These are phyloP conservation scores for Fomitopsis serialis DNA, from an alignment of 768 basidiomycete species.

Conservation along the genomic window DNA sequence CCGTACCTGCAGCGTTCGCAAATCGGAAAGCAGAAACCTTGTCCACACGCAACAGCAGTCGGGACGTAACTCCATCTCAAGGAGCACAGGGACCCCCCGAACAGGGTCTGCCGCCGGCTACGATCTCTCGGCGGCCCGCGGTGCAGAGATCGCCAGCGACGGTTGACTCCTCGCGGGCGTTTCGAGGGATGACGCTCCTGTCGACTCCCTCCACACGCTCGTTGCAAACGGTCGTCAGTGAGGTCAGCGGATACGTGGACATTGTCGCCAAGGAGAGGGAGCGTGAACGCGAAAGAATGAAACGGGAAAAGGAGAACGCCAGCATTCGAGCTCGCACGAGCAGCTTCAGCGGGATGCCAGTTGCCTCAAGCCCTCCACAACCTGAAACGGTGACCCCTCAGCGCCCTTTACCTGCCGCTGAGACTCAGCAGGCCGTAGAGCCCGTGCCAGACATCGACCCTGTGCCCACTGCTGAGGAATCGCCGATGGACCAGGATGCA, in stretches of 20 bases:
- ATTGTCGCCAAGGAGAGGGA: conserved; percentile 73
- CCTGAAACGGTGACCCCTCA: not conserved
- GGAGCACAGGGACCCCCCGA: not conserved
- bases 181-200: conserved; percentile 46
- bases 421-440: not conserved
- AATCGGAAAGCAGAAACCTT: not conserved
- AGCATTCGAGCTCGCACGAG: not conserved
- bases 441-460: not conserved
- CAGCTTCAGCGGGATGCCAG: not conserved
- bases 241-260: conserved; percentile 70
- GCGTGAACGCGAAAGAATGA: conserved; percentile 67
- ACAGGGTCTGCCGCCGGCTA: conserved; percentile 10
- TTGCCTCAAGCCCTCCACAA: not conserved
- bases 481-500: not conserved
- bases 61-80: no score
- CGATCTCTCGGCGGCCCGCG: conserved; percentile 24
- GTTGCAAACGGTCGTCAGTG: conserved; percentile 47
- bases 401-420: not conserved
- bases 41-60: not conserved
- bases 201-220: conserved; percentile 35
- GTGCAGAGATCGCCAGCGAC: conserved; percentile 27
- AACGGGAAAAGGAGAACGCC: conserved; percentile 54
- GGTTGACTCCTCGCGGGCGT: conserved; percentile 33
- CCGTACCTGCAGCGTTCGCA: conserved; percentile 12
- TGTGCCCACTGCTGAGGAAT: not conserved